Base-by-base conservation (phyloP, 1,139 yeast genomes). In the Kodamaea sp. region DNA sequence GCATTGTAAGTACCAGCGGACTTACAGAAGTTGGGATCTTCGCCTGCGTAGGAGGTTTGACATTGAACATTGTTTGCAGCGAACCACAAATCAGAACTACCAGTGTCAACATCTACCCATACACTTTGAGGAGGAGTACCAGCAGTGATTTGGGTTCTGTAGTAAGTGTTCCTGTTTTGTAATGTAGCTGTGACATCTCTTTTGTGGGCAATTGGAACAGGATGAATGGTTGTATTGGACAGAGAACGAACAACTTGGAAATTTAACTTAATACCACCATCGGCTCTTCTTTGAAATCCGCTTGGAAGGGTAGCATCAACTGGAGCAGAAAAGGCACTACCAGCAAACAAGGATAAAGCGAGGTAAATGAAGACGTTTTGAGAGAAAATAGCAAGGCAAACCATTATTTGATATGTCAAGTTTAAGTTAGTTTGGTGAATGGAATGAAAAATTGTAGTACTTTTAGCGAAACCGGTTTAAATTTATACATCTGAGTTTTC, bases 51-150 rank as follows among this genome's bases (percentile, higher is more conserved):
- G 6, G 38, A 27, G 9, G 24, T n/a, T 4, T 8, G 28, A 26
- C 44, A 38, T 8, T 29, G 23, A 2, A 29, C 41, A 9, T 34
- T 29, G 6, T 32, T 24, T 6, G 38, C 37, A n/a, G 29, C 30
- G n/a, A 53, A 42, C 57, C 58, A 54, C 36, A 54, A 45, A 33
- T 55, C 60, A 11, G 57, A 51, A 26, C 53, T 47, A 8, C 58
- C 58, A 8, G 58, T 55, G 37, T 55, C 60, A 20, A 54, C 35
- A 29, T 44, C 39, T 7, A 53, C 56, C 23, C 27, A 29, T n/a
- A 48, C 39, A 6, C 30, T 24, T 23, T 42, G 45, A 4, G 41
- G 40, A 12, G 48, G 31, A 20, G 53, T 43, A 2, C 59, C 58
- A 15, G 49, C 28, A 8, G 32, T 8, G 8, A 52, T 20, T 11